phyloP scores from a whole-genome alignment of 1,284 basidiomycete genomes.

The Porphyrellus sp. region DNA sequence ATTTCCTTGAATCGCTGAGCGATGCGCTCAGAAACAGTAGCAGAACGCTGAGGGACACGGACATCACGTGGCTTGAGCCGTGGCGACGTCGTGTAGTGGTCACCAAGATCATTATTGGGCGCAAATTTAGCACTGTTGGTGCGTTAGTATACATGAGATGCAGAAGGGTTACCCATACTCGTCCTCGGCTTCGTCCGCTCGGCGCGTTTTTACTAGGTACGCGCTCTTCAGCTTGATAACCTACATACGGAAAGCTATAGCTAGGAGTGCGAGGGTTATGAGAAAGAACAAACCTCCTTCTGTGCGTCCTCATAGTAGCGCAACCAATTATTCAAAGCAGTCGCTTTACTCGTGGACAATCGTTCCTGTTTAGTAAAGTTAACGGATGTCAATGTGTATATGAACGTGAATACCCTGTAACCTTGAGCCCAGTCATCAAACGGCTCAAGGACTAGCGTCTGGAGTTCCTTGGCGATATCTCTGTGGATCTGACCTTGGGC shows the following conservation, averaged over 20 bases:
- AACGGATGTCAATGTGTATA: constrained; percentile 2
- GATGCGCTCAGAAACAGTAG: constrained; percentile 76
- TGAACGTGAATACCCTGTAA: constrained; percentile 50
- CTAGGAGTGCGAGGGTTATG: neutral
- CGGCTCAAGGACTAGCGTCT: constrained; percentile 65
- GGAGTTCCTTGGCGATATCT: constrained; percentile 64
- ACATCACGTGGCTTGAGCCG: constrained; percentile 56
- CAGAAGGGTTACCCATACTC: constrained; percentile 56
- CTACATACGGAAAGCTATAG: constrained; percentile 31
- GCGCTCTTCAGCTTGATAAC: constrained; percentile 68
- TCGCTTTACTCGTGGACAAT: constrained; percentile 52
- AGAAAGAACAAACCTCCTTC: constrained; percentile 46
- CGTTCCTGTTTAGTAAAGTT: constrained; percentile 47
- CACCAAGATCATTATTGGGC: constrained; percentile 56
- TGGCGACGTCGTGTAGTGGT: constrained; percentile 77
- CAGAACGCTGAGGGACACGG: constrained; percentile 54
- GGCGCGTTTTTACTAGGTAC: constrained; percentile 74
- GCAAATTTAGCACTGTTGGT: constrained; percentile 74
- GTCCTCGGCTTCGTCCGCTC: constrained; percentile 86
- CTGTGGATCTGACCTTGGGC: constrained; percentile 67
- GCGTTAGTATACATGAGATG: constrained; percentile 11
- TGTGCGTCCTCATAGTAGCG: constrained; percentile 64
- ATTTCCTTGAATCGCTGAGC: constrained; percentile 71
- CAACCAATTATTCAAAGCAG: constrained; percentile 68
- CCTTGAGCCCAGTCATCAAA: constrained; percentile 70